Evolutionary conservation across 495 filamentous ascomycete genomes (phyloP), one percentile per base, ranked within the genome.

Genomic region (Lasiosphaeria ovina): DNA sequence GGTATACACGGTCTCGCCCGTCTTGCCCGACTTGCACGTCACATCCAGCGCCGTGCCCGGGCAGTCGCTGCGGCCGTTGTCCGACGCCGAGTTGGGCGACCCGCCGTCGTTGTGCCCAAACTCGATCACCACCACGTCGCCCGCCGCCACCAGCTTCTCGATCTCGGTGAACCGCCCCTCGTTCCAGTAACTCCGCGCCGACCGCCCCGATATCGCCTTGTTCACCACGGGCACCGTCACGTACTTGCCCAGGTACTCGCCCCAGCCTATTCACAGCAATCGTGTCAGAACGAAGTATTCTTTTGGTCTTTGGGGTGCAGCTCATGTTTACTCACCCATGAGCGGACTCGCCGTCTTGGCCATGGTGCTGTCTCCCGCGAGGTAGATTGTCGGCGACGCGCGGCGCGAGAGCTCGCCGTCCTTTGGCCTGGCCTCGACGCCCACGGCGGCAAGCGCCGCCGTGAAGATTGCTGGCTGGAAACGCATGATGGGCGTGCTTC

Each of bases 81-180:
- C 85, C 14, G 61, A 73, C 3, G 69, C 69, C n/a, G 67, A 66
- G 7, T 75, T 73, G 4, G 87, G 78, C 5, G 80, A 83, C 10
- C 84, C 83, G 55, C 85, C 85, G 64, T 87, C 85, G 68, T 88
- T 88, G 76, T 88, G 85, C 1, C 85, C 85, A 60, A 88, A 86
- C 63, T 84, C 83, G 65, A 86, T 85, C 50, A 86, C 72, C 44
- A 86, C 83, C 35, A 73, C 83, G 69, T 88, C 85, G 49, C 79
- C 81, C 7, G 74, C 31, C 42, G 77, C 57, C 16, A 86, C 72
- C 17, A 72, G 58, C 50, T 66, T 60, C 64, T 80, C 79, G 62
- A 88, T 78, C 12, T 74, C 75, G 48, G 75, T 62, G 76, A 88
- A 88, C 34, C 82, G 84, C 53, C 79, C 79, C 69, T 87, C 85